A percentile compares a stretch with the other conserved stretches of the same genome.
Evolutionary conservation across 441 rosid genomes (phyloP).

Genomic region (Arabidopsis lyrata): DNA sequence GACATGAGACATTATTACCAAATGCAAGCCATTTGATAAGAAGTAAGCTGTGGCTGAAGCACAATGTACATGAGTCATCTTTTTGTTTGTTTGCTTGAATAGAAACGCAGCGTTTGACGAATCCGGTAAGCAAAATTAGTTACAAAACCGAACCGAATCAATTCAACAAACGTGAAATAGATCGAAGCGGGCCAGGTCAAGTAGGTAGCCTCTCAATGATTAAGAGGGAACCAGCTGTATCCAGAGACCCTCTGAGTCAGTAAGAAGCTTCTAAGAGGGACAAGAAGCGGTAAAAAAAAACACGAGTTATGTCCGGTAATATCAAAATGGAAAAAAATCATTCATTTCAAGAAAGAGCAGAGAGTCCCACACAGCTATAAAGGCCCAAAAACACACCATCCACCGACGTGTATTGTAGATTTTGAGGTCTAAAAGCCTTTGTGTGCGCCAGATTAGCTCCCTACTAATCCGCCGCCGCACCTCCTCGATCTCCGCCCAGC

Average conservation of each 20-base stretch:
- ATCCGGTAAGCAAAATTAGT: neutral
- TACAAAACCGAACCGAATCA: neutral
- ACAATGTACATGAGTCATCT: too few relatives aligned
- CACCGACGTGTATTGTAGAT: constrained; percentile 46
- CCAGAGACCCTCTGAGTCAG: constrained; percentile 44
- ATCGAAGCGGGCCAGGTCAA: constrained; percentile 37
- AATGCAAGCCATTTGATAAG: neutral
- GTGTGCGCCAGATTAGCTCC: constrained; percentile 41
- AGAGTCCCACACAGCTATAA: constrained; percentile 34
- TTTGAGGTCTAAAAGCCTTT: constrained; percentile 30
- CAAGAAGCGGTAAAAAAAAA: constrained; percentile 38
- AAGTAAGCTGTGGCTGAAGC: too few relatives aligned
- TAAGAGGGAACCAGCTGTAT: constrained; percentile 43
- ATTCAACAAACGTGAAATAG: neutral
- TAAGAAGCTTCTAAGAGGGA: constrained; percentile 36
- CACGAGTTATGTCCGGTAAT: neutral
- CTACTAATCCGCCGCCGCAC: constrained; percentile 41
- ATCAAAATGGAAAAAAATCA: neutral
- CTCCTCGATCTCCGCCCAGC: constrained; percentile 7
- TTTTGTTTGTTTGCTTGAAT: neutral
- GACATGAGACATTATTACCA: neutral
- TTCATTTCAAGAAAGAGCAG: constrained; percentile 18
- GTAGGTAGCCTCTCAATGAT: constrained; percentile 43
- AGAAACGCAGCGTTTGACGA: neutral
- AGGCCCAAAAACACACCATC: constrained; percentile 40